phyloP scores from a whole-genome alignment of 345 rosid species.

The Carallia pectinifolia region DNA sequence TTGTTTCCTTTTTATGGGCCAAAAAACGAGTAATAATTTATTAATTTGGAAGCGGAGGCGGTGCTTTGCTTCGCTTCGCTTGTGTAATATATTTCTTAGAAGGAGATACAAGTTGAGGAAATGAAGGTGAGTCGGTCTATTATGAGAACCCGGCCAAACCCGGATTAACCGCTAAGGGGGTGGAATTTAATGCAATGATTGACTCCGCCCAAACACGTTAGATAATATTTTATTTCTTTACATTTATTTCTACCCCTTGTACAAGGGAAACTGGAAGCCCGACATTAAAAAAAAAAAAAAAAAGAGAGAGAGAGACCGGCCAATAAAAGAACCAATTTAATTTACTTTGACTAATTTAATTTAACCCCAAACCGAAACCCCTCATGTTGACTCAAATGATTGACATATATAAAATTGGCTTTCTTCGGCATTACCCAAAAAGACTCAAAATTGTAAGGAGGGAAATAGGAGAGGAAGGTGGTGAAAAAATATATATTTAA shows the following conservation, averaged over 20 bases:
- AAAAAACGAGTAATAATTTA: too few relatives aligned
- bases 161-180: constrained; percentile 24
- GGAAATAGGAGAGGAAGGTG: not conserved
- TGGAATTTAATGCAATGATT: constrained; percentile 41
- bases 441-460: not conserved
- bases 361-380: not conserved
- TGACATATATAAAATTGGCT: constrained; percentile 9
- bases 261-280: too few relatives aligned
- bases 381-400: constrained; percentile 33
- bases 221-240: not conserved
- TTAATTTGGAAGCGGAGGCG: too few relatives aligned
- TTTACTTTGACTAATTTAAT: constrained; percentile 22
- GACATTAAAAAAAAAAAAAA: not conserved
- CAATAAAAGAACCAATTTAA: constrained; percentile 10
- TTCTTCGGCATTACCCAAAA: constrained; percentile 1
- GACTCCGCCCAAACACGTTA: constrained; percentile 26
- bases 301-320: not conserved
- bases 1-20: too few relatives aligned
- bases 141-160: constrained; percentile 47
- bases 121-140: constrained; percentile 10
- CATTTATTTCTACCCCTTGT: too few relatives aligned
- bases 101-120: constrained; percentile 4
- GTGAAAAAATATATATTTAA: too few relatives aligned
- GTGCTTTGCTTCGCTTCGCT: not conserved
- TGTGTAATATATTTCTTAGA: constrained; percentile 4